These are phyloP conservation scores for Coemansia sp. DNA, from an alignment of 192 early-diverging fungal species.

Conservation along the genomic window DNA sequence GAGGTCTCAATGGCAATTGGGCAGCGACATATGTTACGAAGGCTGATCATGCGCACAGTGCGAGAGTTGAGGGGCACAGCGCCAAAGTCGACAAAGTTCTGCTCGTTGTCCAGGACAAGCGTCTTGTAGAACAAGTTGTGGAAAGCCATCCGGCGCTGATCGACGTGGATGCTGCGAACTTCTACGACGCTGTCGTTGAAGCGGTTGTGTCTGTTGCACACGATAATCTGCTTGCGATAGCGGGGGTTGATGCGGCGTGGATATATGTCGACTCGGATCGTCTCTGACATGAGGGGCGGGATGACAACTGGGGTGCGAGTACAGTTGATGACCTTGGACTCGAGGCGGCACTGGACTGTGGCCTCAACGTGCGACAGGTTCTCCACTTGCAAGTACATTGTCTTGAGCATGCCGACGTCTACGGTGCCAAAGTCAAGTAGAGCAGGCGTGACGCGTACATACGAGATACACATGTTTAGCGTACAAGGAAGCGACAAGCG, in stretches of 20 bases:
- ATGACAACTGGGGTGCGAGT: constrained; percentile 65
- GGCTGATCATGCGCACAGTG: constrained; percentile 71
- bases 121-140: constrained; percentile 94
- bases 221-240: constrained; percentile 93
- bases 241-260: constrained; percentile 97
- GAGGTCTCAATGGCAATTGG: constrained; percentile 35
- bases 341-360: constrained; percentile 79
- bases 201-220: constrained; percentile 86
- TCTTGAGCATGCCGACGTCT: constrained; percentile 91
- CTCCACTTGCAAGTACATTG: constrained; percentile 73
- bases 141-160: constrained; percentile 94
- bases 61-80: constrained; percentile 80
- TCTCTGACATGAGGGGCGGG: constrained; percentile 72
- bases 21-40: constrained; percentile 78
- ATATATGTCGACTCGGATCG: constrained; percentile 91
- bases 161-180: constrained; percentile 91
- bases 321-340: constrained; percentile 91
- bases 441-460: constrained; percentile 83
- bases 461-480: constrained; percentile 87
- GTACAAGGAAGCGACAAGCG: constrained; percentile 80
- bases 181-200: constrained; percentile 90
- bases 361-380: constrained; percentile 88
- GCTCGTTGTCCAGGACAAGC: constrained; percentile 73
- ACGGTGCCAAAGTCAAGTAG: constrained; percentile 93
- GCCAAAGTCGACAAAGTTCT: constrained; percentile 97